A percentile compares a stretch with the other conserved stretches of the same genome.
These are phyloP conservation scores for Myxozyma udenii DNA, from an alignment of 805 yeast genomes.

Conservation along the genomic window DNA sequence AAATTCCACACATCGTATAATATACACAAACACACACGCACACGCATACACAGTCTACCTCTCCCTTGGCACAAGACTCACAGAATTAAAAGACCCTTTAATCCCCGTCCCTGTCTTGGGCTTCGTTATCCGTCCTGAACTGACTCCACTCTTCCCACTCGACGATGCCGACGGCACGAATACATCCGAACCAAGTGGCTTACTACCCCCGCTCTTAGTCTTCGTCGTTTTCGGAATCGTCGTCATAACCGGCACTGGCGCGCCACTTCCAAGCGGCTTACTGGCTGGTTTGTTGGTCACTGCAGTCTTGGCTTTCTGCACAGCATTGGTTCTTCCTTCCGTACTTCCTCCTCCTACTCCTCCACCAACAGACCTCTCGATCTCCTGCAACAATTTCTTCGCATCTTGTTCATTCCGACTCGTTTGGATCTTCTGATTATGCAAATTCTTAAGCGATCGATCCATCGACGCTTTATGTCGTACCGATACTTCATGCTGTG, in stretches of 20 bases:
- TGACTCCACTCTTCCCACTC: not conserved
- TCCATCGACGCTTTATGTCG: conserved; percentile 28
- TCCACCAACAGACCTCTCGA: conserved; percentile 18
- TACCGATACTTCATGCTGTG: conserved; percentile 30
- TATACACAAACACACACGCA: too few species aligned
- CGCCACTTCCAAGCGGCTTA: too few species aligned
- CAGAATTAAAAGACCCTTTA: not conserved
- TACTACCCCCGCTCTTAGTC: too few species aligned
- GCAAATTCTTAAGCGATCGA: conserved; percentile 25
- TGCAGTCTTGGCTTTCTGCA: not conserved
- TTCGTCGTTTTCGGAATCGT: not conserved
- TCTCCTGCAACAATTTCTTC: conserved; percentile 16
- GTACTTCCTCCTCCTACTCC: not conserved
- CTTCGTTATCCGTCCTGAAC: not conserved
- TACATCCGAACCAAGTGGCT: not conserved
- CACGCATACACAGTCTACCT: too few species aligned
- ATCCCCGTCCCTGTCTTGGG: not conserved
- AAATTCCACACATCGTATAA: too few species aligned
- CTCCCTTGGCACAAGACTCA: not conserved
- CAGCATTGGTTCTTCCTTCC: not conserved
- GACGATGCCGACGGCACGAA: not conserved
- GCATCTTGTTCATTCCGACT: conserved; percentile 23
- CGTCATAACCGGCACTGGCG: too few species aligned
- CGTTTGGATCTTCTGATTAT: conserved; percentile 22
- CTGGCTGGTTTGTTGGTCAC: too few species aligned